These are phyloP conservation scores for Scalesia atractyloides DNA, from an alignment of 129 eudicot species.

Conservation along the genomic window DNA sequence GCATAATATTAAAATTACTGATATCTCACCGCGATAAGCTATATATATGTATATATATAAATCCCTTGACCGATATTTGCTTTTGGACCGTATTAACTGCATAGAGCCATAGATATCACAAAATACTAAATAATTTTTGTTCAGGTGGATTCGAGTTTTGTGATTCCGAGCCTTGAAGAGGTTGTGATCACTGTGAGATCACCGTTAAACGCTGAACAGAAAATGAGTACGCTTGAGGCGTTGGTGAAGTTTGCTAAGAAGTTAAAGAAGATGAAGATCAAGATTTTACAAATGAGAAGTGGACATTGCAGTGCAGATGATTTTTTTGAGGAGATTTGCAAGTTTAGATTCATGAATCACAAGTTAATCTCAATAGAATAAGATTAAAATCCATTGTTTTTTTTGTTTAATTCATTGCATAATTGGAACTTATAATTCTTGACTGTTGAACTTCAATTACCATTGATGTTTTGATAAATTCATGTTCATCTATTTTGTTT, in stretches of 20 bases:
- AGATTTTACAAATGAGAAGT: slow-evolving; percentile 92
- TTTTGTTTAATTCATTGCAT: slow-evolving; percentile 19
- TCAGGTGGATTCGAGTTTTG: slow-evolving; percentile 71
- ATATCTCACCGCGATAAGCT: too few species aligned
- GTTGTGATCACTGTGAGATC: slow-evolving; percentile 68
- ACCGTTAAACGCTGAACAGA: slow-evolving; percentile 87
- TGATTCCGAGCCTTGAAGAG: slow-evolving; percentile 70
- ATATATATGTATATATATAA: too few species aligned
- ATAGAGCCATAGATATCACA: too few species aligned
- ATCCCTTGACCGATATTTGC: too few species aligned
- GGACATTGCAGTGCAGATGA: slow-evolving; percentile 86
- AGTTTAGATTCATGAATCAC: slow-evolving; percentile 61
- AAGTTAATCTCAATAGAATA: slow-evolving; percentile 63
- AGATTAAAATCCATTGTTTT: slow-evolving; percentile 24
- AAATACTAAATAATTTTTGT: not conserved
- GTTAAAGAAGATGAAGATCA: slow-evolving; percentile 67
- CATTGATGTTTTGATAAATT: not conserved
- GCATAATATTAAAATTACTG: too few species aligned
- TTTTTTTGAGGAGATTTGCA: slow-evolving; percentile 79
- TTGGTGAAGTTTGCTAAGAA: slow-evolving; percentile 59
- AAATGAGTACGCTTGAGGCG: slow-evolving; percentile 80
- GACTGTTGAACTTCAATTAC: slow-evolving; percentile 3
- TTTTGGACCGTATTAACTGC: too few species aligned
- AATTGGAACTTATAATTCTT: slow-evolving; percentile 18
- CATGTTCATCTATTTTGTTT: not conserved